Percentiles rank a stretch among this genome's conserved stretches.
Evolutionary conservation across 768 basidiomycete species (phyloP).

Genomic region (Tricholoma matsutake): DNA sequence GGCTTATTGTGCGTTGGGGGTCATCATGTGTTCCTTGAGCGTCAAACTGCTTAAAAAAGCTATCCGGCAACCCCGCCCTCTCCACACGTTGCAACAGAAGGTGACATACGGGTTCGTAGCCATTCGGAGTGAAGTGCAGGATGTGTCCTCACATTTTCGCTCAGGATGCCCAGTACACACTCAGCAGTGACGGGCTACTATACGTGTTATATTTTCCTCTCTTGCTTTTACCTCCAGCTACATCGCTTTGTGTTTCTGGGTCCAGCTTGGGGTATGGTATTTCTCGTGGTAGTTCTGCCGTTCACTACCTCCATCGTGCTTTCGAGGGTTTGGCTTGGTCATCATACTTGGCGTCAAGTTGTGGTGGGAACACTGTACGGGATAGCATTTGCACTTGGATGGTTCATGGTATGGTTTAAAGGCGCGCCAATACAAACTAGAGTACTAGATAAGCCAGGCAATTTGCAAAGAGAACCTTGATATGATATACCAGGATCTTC

Average conservation of each 20-base stretch:
- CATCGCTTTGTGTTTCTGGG: constrained; percentile 50
- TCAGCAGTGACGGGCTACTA: constrained; percentile 67
- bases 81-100: constrained; percentile 39
- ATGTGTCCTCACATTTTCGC: neutral
- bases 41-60: constrained; percentile 61
- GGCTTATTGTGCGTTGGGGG: constrained; percentile 57
- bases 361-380: constrained; percentile 58
- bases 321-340: constrained; percentile 73
- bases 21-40: constrained; percentile 49
- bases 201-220: constrained; percentile 56
- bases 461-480: too few relatives aligned
- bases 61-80: constrained; percentile 65
- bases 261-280: constrained; percentile 37
- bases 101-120: constrained; percentile 62
- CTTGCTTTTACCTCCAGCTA: constrained; percentile 54
- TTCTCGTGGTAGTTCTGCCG: constrained; percentile 47
- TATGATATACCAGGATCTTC: too few relatives aligned
- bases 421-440: constrained; percentile 1
- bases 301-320: constrained; percentile 53
- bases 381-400: constrained; percentile 44
- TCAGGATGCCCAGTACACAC: constrained; percentile 84
- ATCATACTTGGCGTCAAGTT: constrained; percentile 74
- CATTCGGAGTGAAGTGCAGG: neutral
- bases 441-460: constrained; percentile 4
- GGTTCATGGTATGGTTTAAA: constrained; percentile 57